Conservation (phyloP, 768 basidiomycete species). For the Tephrocybe sp. region DNA sequence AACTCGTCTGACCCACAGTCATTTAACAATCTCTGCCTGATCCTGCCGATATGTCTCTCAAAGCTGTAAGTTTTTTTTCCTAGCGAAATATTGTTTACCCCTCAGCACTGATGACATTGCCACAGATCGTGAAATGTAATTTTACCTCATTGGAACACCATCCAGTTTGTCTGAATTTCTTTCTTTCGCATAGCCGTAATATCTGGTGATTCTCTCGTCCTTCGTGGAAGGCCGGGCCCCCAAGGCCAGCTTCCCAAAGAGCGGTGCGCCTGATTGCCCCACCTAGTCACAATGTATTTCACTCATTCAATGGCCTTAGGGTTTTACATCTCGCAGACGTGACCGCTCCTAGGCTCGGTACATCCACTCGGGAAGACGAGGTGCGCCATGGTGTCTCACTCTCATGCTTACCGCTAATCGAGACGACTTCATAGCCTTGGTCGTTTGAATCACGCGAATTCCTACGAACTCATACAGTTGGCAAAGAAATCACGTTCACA, state of each 20-base stretch:
- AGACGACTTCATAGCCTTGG: slow-evolving; percentile 56
- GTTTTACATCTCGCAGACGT: slow-evolving; percentile 89
- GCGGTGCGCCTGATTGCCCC: slow-evolving; percentile 45
- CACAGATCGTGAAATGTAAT: slow-evolving; percentile 61
- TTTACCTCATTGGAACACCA: slow-evolving; percentile 19
- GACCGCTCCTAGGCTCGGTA: slow-evolving; percentile 81
- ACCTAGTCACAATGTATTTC: neutral
- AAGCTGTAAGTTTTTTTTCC: slow-evolving; percentile 59
- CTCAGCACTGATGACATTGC: neutral
- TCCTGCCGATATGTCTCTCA: slow-evolving; percentile 56
- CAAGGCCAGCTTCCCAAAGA: slow-evolving; percentile 91
- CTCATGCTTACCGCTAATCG: slow-evolving; percentile 5
- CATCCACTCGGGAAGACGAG: slow-evolving; percentile 84
- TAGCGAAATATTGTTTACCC: no score
- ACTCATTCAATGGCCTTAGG: slow-evolving; percentile 37
- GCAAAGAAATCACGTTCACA: slow-evolving; percentile 85
- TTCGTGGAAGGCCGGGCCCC: slow-evolving; percentile 72
- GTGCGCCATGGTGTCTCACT: slow-evolving; percentile 32
- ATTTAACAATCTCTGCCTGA: neutral
- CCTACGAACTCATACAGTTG: slow-evolving; percentile 79
- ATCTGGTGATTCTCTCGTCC: slow-evolving; percentile 86
- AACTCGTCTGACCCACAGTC: slow-evolving; percentile 1
- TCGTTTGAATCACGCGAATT: slow-evolving; percentile 94
- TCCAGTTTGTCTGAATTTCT: slow-evolving; percentile 20
- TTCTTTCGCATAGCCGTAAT: slow-evolving; percentile 60